These are phyloP conservation scores for Didymella exigua DNA, from an alignment of 2,329 filamentous ascomycete species.

Conservation along the genomic window DNA sequence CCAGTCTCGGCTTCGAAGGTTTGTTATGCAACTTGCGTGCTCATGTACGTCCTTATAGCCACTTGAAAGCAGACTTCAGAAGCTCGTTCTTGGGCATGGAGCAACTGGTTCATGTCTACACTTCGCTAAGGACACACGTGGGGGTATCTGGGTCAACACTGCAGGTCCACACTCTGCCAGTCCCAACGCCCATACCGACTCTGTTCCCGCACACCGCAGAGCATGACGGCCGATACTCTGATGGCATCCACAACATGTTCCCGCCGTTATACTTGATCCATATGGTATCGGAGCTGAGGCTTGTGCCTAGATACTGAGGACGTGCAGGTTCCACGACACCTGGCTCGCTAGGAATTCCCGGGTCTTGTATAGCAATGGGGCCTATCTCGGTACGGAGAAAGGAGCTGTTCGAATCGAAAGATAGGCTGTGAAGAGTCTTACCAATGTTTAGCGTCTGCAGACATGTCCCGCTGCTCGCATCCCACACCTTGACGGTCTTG, in stretches of 20 bases:
- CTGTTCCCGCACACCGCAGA: neutral
- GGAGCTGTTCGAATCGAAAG: neutral
- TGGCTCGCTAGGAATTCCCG: neutral
- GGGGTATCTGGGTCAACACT: neutral
- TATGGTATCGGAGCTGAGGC: neutral
- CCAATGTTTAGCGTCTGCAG: constrained; percentile 20
- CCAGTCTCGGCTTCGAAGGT: too few relatives aligned
- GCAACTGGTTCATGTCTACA: neutral
- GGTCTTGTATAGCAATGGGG: too few relatives aligned
- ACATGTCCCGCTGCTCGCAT: constrained; percentile 18
- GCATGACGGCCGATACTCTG: neutral
- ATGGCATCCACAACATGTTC: neutral
- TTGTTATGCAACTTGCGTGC: too few relatives aligned
- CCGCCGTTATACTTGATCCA: neutral
- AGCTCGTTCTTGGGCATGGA: too few relatives aligned
- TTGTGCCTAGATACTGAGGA: neutral
- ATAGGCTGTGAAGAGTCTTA: neutral
- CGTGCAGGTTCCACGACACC: neutral
- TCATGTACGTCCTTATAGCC: neutral
- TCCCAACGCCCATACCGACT: neutral
- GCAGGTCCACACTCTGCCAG: neutral
- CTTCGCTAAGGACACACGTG: neutral
- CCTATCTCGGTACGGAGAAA: too few relatives aligned
- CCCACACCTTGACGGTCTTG: constrained; percentile 23
- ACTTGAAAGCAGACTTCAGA: neutral